Percentiles rank a stretch among this genome's conserved stretches.
phyloP scores from a whole-genome alignment of 352 stramenopile genomes.

The Phytophthora capsici region DNA sequence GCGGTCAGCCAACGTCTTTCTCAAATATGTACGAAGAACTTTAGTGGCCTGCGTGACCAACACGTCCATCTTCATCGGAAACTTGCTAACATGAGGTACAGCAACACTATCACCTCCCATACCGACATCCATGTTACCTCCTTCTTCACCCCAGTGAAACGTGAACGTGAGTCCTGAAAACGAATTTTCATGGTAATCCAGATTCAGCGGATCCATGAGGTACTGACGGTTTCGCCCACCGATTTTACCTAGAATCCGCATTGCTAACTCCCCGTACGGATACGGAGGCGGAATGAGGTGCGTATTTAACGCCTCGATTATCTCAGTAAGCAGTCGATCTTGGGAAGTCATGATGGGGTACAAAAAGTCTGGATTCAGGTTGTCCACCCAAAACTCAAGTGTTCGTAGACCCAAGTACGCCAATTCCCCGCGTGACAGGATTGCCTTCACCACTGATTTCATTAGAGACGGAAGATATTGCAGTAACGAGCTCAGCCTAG shows the following conservation, averaged over 20 bases:
- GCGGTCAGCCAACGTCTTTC: constrained; percentile 56
- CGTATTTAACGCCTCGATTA: constrained; percentile 96
- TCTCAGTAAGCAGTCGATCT: constrained; percentile 90
- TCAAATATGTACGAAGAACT: constrained; percentile 69
- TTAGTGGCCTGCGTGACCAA: constrained; percentile 50
- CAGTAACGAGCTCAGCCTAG: constrained; percentile 94
- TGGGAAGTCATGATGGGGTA: constrained; percentile 94
- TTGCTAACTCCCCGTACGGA: constrained; percentile 95
- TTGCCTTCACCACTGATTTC: constrained; percentile 94
- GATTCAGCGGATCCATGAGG: constrained; percentile 82
- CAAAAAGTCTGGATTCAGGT: constrained; percentile 97
- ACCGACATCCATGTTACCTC: constrained; percentile 29
- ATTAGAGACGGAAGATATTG: constrained; percentile 97
- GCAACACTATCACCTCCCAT: constrained; percentile 15
- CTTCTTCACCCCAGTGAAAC: constrained; percentile 54
- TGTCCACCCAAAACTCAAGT: constrained; percentile 99
- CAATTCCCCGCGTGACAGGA: constrained; percentile 95
- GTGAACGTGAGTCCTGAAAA: constrained; percentile 56
- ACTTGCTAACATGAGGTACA: constrained; percentile 9
- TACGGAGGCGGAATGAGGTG: constrained; percentile 97
- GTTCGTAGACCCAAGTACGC: constrained; percentile 95
- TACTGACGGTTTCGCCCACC: constrained; percentile 93
- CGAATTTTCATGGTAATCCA: constrained; percentile 59
- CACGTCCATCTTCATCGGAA: constrained; percentile 71
- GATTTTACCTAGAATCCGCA: constrained; percentile 98